Evolutionary conservation across 2,329 filamentous ascomycete genomes (phyloP).

Genomic region (Cercospora nicotianae): DNA sequence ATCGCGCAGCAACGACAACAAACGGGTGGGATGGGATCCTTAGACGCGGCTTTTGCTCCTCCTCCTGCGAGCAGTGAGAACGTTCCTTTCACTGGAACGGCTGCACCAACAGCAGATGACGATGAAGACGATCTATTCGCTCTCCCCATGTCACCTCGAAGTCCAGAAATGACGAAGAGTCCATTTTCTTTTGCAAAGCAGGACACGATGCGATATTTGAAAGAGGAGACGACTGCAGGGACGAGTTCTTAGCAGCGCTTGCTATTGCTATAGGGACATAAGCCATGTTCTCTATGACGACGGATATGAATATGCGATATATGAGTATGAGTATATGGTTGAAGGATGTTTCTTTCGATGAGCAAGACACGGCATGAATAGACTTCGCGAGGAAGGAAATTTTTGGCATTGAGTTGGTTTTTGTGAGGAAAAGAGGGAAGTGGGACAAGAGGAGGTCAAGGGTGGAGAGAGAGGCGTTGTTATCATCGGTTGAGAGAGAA

Average conservation of each 20-base stretch:
- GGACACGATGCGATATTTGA: conserved; percentile 41
- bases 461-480: too few species aligned
- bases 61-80: conserved; percentile 29
- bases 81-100: not conserved
- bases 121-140: conserved; percentile 83
- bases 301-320: not conserved
- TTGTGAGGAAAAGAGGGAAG: too few species aligned
- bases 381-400: not conserved
- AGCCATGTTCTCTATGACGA: not conserved
- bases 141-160: conserved; percentile 79
- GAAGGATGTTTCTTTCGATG: not conserved
- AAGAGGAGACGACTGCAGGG: conserved; percentile 1
- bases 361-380: not conserved
- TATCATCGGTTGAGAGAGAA: not conserved
- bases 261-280: too few species aligned
- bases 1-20: conserved; percentile 40
- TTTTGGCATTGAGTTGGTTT: too few species aligned
- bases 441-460: too few species aligned
- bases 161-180: conserved; percentile 80
- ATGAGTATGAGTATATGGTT: not conserved
- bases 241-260: not conserved
- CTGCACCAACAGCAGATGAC: conserved; percentile 36
- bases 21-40: conserved; percentile 42
- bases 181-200: conserved; percentile 66
- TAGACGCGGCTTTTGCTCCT: conserved; percentile 43